Percentiles rank a stretch among this genome's conserved stretches.
phyloP scores from a whole-genome alignment of 176 grass and related monocot species.

The Bolboschoenus planiculmis region DNA sequence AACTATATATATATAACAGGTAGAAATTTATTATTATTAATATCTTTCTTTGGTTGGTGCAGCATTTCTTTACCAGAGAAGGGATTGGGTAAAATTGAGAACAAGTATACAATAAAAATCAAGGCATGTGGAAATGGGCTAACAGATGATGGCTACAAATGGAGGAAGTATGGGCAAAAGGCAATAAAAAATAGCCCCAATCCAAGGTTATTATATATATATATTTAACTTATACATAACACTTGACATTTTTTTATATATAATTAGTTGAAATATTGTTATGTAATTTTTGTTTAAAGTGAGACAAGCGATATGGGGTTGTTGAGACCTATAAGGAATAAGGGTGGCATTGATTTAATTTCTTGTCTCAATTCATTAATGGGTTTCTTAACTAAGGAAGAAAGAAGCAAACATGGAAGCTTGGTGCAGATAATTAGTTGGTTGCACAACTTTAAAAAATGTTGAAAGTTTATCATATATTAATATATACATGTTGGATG shows the following conservation, averaged over 20 bases:
- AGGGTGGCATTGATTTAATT: not conserved
- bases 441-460: not conserved
- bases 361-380: conserved; percentile 2
- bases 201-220: conserved; percentile 49
- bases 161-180: conserved; percentile 97
- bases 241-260: not conserved
- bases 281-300: not conserved
- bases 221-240: not conserved
- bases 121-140: conserved; percentile 52
- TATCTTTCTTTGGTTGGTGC: not conserved
- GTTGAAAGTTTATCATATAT: not conserved
- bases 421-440: not conserved
- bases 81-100: conserved; percentile 70
- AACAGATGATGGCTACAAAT: conserved; percentile 88
- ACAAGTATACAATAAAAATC: conserved; percentile 80
- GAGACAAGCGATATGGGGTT: conserved; percentile 4
- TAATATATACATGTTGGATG: not conserved
- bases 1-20: not conserved
- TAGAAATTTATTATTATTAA: not conserved
- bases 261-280: not conserved
- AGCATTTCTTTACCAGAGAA: conserved; percentile 70
- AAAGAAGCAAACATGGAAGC: not conserved
- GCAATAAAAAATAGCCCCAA: conserved; percentile 98
- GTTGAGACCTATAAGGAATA: conserved; percentile 16
- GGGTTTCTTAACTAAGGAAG: not conserved